Evolutionary conservation across 1,139 yeast genomes (phyloP).

Genomic region (Tardiomyces depauwii): DNA sequence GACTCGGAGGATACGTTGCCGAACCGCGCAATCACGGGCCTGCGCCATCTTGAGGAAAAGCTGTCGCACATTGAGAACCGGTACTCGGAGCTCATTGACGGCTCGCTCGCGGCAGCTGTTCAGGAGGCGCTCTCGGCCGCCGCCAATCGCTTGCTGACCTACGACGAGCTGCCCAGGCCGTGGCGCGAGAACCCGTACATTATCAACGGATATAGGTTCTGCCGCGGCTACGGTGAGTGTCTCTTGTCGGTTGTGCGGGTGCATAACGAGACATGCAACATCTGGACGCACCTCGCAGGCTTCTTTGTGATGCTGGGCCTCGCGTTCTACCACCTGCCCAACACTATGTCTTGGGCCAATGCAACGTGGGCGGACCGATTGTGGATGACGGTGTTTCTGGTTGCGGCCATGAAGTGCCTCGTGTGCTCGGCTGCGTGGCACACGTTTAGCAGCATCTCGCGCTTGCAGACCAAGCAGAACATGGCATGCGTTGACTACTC

Average conservation of each 20-base stretch:
- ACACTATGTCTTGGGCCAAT: constrained; percentile 29
- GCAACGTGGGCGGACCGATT: constrained; percentile 37
- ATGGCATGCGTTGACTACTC: constrained; percentile 94
- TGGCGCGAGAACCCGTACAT: constrained; percentile 93
- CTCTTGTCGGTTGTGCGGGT: constrained; percentile 43
- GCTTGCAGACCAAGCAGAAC: constrained; percentile 47
- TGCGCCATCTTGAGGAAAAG: constrained; percentile 22
- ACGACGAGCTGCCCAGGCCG: constrained; percentile 79
- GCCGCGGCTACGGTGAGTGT: constrained; percentile 51
- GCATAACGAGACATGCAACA: constrained; percentile 88
- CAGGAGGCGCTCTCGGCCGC: constrained; percentile 35
- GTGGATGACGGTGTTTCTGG: constrained; percentile 51
- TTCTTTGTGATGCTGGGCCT: constrained; percentile 46
- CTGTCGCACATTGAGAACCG: constrained; percentile 23
- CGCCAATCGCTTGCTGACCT: constrained; percentile 49
- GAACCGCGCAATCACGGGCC: constrained; percentile 7
- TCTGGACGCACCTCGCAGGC: constrained; percentile 87
- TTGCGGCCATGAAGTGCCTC: constrained; percentile 69
- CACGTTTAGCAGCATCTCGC: constrained; percentile 74
- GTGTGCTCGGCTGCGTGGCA: constrained; percentile 83
- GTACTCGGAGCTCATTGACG: constrained; percentile 7
- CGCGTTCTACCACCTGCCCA: constrained; percentile 52
- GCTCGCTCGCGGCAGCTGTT: constrained; percentile 15
- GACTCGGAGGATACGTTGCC: background rate
- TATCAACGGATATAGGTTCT: constrained; percentile 75